A percentile compares a stretch with the other conserved stretches of the same genome.
phyloP scores from a whole-genome alignment of 129 eudicot genomes.

The Gnaphalium uliginosum region DNA sequence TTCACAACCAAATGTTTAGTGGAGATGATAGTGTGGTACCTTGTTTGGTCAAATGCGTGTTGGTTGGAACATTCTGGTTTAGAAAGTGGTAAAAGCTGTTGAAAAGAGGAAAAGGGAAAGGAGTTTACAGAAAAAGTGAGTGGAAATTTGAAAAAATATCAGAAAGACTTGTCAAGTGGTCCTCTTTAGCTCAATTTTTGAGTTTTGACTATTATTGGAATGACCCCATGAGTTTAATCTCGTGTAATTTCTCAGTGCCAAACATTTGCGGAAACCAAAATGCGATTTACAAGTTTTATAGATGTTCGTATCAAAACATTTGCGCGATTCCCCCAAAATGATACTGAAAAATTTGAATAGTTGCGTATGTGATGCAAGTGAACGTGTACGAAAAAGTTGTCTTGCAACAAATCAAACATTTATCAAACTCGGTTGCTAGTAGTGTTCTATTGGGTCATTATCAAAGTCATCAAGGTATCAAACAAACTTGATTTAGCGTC shows the following conservation, averaged over 20 bases:
- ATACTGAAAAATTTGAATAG: no score
- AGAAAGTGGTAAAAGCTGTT: conserved; percentile 7
- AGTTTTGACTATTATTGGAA: conserved; percentile 2
- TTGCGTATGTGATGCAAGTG: no score
- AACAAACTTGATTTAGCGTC: no score
- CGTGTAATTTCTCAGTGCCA: not conserved
- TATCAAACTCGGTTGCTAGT: no score
- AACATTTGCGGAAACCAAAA: no score
- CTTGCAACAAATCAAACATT: no score
- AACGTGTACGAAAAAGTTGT: no score
- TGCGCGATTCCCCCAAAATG: no score
- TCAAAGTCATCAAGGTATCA: no score
- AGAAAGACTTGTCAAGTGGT: not conserved
- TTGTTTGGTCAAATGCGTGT: conserved; percentile 12
- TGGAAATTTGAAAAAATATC: not conserved
- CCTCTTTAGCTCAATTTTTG: not conserved
- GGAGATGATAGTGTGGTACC: not conserved
- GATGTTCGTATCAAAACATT: no score
- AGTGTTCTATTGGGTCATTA: no score
- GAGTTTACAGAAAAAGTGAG: not conserved
- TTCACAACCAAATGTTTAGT: not conserved
- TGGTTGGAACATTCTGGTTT: not conserved
- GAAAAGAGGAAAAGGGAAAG: conserved; percentile 3
- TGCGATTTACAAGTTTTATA: no score
- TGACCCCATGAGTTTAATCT: not conserved